phyloP scores from a whole-genome alignment of 768 basidiomycete species.

The Termitomyces heimii region DNA sequence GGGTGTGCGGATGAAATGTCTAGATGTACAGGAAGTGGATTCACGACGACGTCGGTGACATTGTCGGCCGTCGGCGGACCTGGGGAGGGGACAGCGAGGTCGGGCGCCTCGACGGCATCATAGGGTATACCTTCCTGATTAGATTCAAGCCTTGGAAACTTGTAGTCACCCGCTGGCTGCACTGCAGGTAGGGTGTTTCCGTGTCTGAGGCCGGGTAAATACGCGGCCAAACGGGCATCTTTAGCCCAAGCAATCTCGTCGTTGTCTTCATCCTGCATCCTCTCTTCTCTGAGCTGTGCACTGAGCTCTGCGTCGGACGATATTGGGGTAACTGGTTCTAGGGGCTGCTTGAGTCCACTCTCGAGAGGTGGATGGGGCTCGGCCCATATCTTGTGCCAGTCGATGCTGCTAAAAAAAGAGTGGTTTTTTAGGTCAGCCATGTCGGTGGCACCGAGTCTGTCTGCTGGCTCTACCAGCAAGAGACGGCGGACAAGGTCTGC shows the following conservation, averaged over 20 bases:
- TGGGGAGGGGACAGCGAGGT: neutral
- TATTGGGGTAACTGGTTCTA: conserved; percentile 1
- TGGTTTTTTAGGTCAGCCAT: conserved; percentile 45
- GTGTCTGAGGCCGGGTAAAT: conserved; percentile 10
- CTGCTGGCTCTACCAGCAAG: conserved; percentile 58
- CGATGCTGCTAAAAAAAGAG: conserved; percentile 52
- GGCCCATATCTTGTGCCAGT: conserved; percentile 65
- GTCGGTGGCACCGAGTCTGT: conserved; percentile 55
- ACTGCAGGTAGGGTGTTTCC: neutral
- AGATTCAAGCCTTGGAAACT: conserved; percentile 5
- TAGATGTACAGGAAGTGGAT: neutral
- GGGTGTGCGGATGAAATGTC: neutral
- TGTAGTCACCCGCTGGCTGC: conserved; percentile 10
- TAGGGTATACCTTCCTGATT: conserved; percentile 8
- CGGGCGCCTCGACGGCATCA: neutral
- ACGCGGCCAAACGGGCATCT: conserved; percentile 8
- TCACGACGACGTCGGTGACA: neutral
- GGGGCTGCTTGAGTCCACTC: conserved; percentile 34
- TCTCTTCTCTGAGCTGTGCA: conserved; percentile 12
- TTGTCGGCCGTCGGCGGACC: neutral
- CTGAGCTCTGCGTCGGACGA: conserved; percentile 10
- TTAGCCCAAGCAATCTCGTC: conserved; percentile 12
- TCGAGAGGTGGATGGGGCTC: conserved; percentile 52
- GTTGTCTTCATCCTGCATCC: conserved; percentile 8
- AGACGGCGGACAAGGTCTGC: conserved; percentile 74